A percentile compares a stretch with the other conserved stretches of the same genome.
phyloP scores from a whole-genome alignment of 305 asterid genomes.

The Fraxinus ornus region DNA sequence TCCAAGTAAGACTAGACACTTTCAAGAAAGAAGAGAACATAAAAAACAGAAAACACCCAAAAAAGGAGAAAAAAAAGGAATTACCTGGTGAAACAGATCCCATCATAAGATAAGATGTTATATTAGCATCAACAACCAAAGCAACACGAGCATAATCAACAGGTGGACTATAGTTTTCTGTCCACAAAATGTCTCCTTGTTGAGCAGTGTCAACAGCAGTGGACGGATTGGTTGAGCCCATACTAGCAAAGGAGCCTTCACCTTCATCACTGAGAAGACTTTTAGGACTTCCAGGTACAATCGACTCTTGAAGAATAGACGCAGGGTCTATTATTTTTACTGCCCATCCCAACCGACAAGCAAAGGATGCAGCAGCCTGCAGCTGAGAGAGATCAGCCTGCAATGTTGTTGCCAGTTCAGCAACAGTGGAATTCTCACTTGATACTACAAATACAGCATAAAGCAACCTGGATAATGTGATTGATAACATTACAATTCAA shows the following conservation, averaged over 20 bases:
- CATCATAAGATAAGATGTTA: conserved; percentile 99
- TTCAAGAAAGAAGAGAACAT: background rate
- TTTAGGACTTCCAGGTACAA: conserved; percentile 61
- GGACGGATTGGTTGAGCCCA: conserved; percentile 51
- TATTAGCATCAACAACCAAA: conserved; percentile 97
- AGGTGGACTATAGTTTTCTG: conserved; percentile 57
- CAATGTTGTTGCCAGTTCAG: conserved; percentile 88
- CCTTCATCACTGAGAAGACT: conserved; percentile 74
- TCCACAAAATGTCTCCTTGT: conserved; percentile 70
- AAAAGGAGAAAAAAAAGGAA: background rate
- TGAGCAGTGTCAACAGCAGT: conserved; percentile 58
- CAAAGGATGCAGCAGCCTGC: conserved; percentile 99
- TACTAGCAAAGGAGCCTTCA: conserved; percentile 55
- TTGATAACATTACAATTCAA: conserved; percentile 28
- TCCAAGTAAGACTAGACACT: background rate
- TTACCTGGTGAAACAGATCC: conserved; percentile 99
- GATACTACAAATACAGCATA: conserved; percentile 99
- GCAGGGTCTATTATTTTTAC: conserved; percentile 89
- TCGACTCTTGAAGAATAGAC: conserved; percentile 83
- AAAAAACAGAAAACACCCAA: conserved; percentile 7
- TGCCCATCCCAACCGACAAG: conserved; percentile 99
- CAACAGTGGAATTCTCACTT: conserved; percentile 95
- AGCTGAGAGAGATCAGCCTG: conserved; percentile 97
- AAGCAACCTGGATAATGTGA: conserved; percentile 72
- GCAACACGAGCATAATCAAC: conserved; percentile 90